Conservation (phyloP, 2,329 filamentous ascomycete genomes). For the Pseudogymnoascus verrucosus region DNA sequence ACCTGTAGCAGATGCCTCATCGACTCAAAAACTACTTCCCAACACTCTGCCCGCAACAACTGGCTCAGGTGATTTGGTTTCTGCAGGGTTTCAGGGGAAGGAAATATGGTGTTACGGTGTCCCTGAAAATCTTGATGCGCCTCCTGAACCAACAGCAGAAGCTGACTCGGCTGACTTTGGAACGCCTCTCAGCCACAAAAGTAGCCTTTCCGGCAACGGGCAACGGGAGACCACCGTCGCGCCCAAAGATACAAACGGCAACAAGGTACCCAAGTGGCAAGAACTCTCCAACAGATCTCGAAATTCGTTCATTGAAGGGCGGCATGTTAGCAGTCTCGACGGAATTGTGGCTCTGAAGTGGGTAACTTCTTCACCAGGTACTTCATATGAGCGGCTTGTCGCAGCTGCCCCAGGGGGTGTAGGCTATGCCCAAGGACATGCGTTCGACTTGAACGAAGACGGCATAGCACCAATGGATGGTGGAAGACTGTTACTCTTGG, state of each 20-base stretch:
- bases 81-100: constrained; percentile 63
- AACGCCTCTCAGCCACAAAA: constrained; percentile 2
- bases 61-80: constrained; percentile 62
- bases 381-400: constrained; percentile 51
- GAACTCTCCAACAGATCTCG: constrained; percentile 58
- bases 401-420: constrained; percentile 64
- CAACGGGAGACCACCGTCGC: constrained; percentile 2
- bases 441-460: constrained; percentile 48
- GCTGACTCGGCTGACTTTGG: constrained; percentile 4
- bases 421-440: constrained; percentile 34
- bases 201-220: background rate
- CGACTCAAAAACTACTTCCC: constrained; percentile 54
- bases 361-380: constrained; percentile 50
- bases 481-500: constrained; percentile 62
- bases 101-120: constrained; percentile 75
- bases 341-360: constrained; percentile 64
- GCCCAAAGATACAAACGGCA: constrained; percentile 16
- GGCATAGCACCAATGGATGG: constrained; percentile 71
- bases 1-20: constrained; percentile 45
- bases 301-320: constrained; percentile 63
- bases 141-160: constrained; percentile 33
- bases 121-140: constrained; percentile 61
- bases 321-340: constrained; percentile 54
- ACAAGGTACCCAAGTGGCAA: constrained; percentile 57
- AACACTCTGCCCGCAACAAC: constrained; percentile 62